A percentile compares a stretch with the other conserved stretches of the same genome.
phyloP scores from a whole-genome alignment of 1,139 yeast genomes.

The Zhuliangozyma parablackwelliae region DNA sequence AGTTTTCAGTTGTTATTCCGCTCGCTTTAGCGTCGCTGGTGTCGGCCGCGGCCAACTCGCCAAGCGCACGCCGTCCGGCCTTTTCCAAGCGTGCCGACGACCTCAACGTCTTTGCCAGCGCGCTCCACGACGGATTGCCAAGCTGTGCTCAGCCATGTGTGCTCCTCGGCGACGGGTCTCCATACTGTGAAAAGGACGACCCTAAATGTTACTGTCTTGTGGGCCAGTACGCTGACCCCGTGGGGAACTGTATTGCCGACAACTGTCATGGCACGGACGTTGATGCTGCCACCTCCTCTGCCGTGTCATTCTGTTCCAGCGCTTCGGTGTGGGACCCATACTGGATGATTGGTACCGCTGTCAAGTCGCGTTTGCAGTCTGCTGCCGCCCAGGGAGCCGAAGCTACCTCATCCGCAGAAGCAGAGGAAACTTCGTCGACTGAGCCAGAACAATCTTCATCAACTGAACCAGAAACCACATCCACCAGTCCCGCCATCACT shows the following conservation, averaged over 20 bases:
- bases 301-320: not conserved
- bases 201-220: slow-evolving; percentile 36
- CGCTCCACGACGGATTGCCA: slow-evolving; percentile 21
- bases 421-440: not conserved
- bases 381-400: not conserved
- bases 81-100: slow-evolving; percentile 15
- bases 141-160: slow-evolving; percentile 19
- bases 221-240: slow-evolving; percentile 24
- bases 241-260: slow-evolving; percentile 27
- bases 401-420: too few species aligned
- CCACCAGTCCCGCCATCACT: too few species aligned
- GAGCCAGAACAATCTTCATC: too few species aligned
- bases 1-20: slow-evolving; percentile 4
- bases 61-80: not conserved
- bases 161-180: not conserved
- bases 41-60: slow-evolving; percentile 2
- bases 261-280: slow-evolving; percentile 34
- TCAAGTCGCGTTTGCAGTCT: not conserved
- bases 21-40: slow-evolving; percentile 5
- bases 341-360: not conserved
- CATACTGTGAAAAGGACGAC: slow-evolving; percentile 32
- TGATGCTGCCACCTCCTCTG: slow-evolving; percentile 24
- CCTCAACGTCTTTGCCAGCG: slow-evolving; percentile 37
- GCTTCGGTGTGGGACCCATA: not conserved
- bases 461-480: too few species aligned